A percentile compares a stretch with the other conserved stretches of the same genome.
These are phyloP conservation scores for Gossypium rotundifolium DNA, from an alignment of 345 rosid species.

Conservation along the genomic window DNA sequence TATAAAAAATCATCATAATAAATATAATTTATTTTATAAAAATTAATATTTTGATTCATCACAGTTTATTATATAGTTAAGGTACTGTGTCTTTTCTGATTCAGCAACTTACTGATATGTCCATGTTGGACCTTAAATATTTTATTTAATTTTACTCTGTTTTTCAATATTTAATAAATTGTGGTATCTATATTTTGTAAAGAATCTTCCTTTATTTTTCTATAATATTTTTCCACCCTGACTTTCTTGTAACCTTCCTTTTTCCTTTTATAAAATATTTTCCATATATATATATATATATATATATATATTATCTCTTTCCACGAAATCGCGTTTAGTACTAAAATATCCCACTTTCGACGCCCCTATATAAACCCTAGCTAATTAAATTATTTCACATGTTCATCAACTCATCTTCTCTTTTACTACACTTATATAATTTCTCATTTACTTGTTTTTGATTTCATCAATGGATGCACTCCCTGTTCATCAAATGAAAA, in stretches of 20 bases:
- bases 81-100: too few relatives aligned
- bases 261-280: not conserved
- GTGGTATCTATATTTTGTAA: not conserved
- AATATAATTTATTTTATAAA: not conserved
- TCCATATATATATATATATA: not conserved
- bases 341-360: not conserved
- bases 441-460: not conserved
- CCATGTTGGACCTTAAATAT: not conserved
- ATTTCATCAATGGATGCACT: conserved; percentile 22
- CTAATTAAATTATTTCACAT: not conserved
- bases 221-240: not conserved
- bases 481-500: conserved; percentile 20
- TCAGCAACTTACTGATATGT: too few relatives aligned
- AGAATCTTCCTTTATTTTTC: not conserved
- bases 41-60: not conserved
- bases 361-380: not conserved
- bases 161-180: too few relatives aligned
- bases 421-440: too few relatives aligned
- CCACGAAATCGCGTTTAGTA: conserved; percentile 22
- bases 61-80: too few relatives aligned
- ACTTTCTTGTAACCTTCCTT: conserved; percentile 17
- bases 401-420: not conserved
- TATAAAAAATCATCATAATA: too few relatives aligned
- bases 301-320: conserved; percentile 25
- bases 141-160: not conserved